Conservation (phyloP, 306 rosid species). For the Biancaea sappan region DNA sequence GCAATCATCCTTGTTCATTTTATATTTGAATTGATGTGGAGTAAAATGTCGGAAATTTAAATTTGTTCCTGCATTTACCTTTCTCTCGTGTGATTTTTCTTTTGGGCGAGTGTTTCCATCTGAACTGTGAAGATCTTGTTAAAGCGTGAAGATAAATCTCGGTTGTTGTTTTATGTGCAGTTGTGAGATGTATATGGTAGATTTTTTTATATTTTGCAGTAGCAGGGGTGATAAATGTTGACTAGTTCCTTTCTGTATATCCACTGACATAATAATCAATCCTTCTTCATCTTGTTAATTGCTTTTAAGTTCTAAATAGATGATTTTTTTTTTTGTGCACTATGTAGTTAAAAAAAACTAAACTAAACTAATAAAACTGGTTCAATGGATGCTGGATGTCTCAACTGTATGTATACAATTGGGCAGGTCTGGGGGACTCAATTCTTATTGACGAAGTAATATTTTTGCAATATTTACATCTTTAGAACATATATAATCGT, state of each 20-base stretch:
- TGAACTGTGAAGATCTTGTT: not conserved
- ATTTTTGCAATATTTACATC: not conserved
- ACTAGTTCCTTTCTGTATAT: not conserved
- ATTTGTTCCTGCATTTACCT: not conserved
- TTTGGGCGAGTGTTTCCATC: too few relatives aligned
- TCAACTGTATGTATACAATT: not conserved
- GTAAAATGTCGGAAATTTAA: not conserved
- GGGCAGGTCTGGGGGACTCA: not conserved
- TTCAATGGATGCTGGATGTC: not conserved
- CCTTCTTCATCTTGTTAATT: too few relatives aligned
- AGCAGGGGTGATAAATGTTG: not conserved
- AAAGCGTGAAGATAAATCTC: constrained; percentile 3
- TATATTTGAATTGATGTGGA: not conserved
- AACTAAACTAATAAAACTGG: not conserved
- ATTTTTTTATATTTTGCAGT: not conserved
- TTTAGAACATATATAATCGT: too few relatives aligned
- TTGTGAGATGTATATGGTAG: not conserved
- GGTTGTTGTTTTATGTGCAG: not conserved
- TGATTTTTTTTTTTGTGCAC: not conserved
- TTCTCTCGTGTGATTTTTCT: not conserved
- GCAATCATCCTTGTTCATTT: not conserved
- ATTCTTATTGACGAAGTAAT: not conserved
- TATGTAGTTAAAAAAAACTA: not conserved
- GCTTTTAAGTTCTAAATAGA: too few relatives aligned
- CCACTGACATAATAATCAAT: not conserved